Conservation (phyloP, 148 eudicot species). For the Camellia granthamiana region DNA sequence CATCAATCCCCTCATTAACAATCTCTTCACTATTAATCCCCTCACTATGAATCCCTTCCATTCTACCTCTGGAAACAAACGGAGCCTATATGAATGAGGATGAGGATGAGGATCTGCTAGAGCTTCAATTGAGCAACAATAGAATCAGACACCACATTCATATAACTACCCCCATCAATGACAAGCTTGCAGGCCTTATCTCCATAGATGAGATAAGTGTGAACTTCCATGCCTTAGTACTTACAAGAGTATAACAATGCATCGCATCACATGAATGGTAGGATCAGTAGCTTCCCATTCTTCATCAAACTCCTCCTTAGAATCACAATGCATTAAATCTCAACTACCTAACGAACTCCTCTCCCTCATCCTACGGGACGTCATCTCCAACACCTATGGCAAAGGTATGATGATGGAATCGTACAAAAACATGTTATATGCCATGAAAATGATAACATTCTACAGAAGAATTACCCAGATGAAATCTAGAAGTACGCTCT, state of each 20-base stretch:
- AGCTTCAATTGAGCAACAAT: too few relatives aligned
- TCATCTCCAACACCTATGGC: background rate
- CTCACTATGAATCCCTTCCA: too few relatives aligned
- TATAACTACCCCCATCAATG: background rate
- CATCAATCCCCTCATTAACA: too few relatives aligned
- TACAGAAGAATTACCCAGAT: background rate
- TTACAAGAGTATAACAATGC: background rate
- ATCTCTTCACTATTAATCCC: too few relatives aligned
- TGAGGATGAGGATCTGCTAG: background rate
- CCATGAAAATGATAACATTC: background rate
- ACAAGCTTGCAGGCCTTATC: background rate
- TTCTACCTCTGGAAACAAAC: too few relatives aligned
- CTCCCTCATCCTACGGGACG: background rate
- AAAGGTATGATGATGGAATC: background rate
- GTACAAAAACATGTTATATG: background rate
- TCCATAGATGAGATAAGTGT: background rate
- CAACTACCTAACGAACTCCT: background rate
- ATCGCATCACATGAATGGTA: background rate
- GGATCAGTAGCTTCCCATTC: background rate
- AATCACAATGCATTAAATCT: background rate
- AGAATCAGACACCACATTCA: background rate
- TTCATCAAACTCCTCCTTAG: background rate
- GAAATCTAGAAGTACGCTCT: background rate
- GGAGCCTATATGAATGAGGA: too few relatives aligned
- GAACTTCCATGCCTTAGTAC: background rate